Conservation (phyloP, 371 early-diverging fungal genomes). For the Mortierella sp. region DNA sequence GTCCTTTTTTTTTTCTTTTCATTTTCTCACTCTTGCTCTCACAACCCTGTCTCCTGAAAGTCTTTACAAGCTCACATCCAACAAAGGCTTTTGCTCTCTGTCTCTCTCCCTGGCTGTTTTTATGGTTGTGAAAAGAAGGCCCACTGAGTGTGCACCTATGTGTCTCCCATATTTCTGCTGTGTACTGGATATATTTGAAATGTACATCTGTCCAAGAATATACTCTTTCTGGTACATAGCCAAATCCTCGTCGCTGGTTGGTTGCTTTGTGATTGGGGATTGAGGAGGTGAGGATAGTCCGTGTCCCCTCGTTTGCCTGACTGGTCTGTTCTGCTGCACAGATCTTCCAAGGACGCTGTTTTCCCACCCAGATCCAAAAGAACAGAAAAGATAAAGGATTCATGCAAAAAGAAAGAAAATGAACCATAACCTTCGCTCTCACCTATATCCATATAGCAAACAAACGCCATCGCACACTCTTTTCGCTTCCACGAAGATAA, state of each 20-base stretch:
- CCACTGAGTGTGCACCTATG: no score
- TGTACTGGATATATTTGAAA: neutral
- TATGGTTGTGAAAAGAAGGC: no score
- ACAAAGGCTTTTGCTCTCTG: neutral
- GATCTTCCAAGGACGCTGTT: neutral
- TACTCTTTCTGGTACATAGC: neutral
- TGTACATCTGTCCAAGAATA: neutral
- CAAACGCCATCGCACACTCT: neutral
- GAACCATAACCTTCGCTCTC: no score
- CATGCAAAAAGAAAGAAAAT: conserved; percentile 21
- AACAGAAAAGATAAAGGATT: conserved; percentile 17
- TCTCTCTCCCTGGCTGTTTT: neutral
- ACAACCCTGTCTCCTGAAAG: no score
- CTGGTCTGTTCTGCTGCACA: no score
- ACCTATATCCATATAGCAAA: neutral
- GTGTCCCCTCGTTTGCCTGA: no score
- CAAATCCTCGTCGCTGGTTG: no score
- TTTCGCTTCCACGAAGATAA: no score
- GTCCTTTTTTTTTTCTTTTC: no score
- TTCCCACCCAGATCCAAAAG: conserved; percentile 7
- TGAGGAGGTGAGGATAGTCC: neutral
- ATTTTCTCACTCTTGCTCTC: neutral
- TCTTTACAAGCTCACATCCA: no score
- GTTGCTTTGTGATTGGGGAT: neutral
- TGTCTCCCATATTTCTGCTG: neutral